Evolutionary conservation across 2,329 filamentous ascomycete species (phyloP).

Genomic region (Trichoderma sp.): DNA sequence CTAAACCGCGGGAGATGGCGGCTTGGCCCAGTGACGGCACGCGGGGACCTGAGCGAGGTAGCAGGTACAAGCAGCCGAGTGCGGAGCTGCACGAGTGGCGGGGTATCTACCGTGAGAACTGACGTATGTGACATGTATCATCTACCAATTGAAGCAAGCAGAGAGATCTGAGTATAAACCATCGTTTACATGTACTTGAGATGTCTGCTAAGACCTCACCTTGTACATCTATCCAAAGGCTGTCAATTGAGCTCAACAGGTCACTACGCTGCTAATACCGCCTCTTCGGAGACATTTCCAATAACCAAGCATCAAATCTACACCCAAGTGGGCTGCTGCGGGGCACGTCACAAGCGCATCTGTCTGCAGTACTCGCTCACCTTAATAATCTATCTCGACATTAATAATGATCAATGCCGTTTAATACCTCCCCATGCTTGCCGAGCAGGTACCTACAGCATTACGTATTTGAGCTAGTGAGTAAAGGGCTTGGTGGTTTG

Average conservation of each 20-base stretch:
- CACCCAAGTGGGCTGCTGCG: neutral
- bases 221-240: neutral
- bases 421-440: neutral
- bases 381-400: neutral
- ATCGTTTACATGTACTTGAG: neutral
- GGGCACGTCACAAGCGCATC: neutral
- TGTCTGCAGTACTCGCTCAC: neutral
- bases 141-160: neutral
- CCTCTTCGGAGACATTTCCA: neutral
- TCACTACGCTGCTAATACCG: neutral
- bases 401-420: neutral
- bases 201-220: neutral
- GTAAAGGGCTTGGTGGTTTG: neutral
- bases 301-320: neutral
- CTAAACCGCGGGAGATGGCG: conserved; percentile 26
- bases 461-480: neutral
- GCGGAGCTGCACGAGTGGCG: neutral
- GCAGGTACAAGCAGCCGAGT: neutral
- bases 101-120: neutral
- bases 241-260: neutral
- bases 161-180: too few relatives aligned
- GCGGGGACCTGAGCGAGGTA: neutral
- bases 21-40: neutral
- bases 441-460: neutral
- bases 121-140: neutral